These are phyloP conservation scores for Crithidia mellificae DNA, from an alignment of 208 protist genomes.

Conservation along the genomic window DNA sequence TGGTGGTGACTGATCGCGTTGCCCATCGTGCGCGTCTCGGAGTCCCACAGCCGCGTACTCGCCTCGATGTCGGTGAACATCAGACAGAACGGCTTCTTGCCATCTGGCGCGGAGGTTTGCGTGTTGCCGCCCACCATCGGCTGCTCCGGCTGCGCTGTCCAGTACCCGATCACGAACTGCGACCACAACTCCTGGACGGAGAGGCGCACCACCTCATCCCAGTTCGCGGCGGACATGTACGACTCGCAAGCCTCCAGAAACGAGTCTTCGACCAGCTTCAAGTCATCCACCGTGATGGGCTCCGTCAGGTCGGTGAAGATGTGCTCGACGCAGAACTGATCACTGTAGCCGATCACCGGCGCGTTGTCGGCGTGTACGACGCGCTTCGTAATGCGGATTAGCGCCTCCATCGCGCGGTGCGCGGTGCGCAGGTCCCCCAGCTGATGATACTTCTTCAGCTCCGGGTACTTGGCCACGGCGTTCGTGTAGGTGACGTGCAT, in stretches of 20 bases:
- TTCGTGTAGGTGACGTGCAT: conserved; percentile 28
- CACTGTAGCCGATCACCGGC: conserved; percentile 17
- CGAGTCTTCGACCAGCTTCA: conserved; percentile 51
- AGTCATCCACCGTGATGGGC: conserved; percentile 28
- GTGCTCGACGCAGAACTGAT: conserved; percentile 47
- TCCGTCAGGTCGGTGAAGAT: conserved; percentile 32
- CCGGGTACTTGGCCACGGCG: conserved; percentile 23
- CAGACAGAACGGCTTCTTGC: conserved; percentile 24
- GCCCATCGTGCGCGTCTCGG: conserved; percentile 41
- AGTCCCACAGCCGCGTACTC: conserved; percentile 58
- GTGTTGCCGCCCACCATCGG: background rate
- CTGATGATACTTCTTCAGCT: conserved; percentile 21
- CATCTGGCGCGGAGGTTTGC: background rate
- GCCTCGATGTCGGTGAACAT: conserved; percentile 65
- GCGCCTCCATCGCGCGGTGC: conserved; percentile 25
- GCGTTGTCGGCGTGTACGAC: conserved; percentile 16
- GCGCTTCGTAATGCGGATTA: conserved; percentile 29
- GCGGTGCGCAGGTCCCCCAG: conserved; percentile 28
- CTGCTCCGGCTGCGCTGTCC: background rate
- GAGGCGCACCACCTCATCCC: conserved; percentile 22
- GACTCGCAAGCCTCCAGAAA: conserved; percentile 61
- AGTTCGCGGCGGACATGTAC: conserved; percentile 11
- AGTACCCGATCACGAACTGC: conserved; percentile 4
- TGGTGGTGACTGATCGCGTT: conserved; percentile 43
- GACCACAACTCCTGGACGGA: conserved; percentile 22